Base-by-base conservation (phyloP, 1,139 yeast genomes). In the Nadsonia starkeyi-henricii region DNA sequence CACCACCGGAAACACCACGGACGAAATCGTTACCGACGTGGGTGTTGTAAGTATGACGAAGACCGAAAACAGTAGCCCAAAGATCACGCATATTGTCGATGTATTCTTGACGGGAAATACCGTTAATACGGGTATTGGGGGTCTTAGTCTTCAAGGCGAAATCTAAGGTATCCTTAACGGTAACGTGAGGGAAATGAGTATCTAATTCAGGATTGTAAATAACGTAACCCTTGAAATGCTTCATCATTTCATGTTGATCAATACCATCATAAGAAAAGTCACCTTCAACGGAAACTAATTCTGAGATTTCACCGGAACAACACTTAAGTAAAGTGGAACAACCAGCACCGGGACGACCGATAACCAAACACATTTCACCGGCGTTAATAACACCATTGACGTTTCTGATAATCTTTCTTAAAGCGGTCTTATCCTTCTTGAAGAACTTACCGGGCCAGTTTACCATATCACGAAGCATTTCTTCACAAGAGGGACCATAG, bases 321-420 rank as follows among this genome's bases (percentile, higher is more conserved):
- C 79, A 65, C 57, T 75, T 74, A 57, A 79, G 65, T 39, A 78
- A 67, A 15, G 82, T 72, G 3, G 82, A 70, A 59, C 84, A 78
- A 49, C 84, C 84, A 19, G 84, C 76, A 51, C 84, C 85, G 8
- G 84, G 84, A 55, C 81, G 71, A 47, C 84, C 85, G 45, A 79
- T 69, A 2, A 78, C 81, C 53, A 77, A 66, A 45, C 75, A 67
- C 77, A 77, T 73, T 58, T 78, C 82, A 51, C 83, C 82, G n/a
- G 77, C 71, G 53, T 69, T 69, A n/a, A 76, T 64, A 52, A 61
- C 56, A 54, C 78, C 68, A 58, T 64, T 59, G 53, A 70, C 52
- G 52, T 63, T 61, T 54, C 68, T 66, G 51, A 78, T 68, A 47
- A 78, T 73, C 48, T 70, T 65, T 60, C 77, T 66, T 46, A 61